Base-by-base conservation (phyloP, 495 filamentous ascomycete species). In the Melanomma pulvis-pyrius region DNA sequence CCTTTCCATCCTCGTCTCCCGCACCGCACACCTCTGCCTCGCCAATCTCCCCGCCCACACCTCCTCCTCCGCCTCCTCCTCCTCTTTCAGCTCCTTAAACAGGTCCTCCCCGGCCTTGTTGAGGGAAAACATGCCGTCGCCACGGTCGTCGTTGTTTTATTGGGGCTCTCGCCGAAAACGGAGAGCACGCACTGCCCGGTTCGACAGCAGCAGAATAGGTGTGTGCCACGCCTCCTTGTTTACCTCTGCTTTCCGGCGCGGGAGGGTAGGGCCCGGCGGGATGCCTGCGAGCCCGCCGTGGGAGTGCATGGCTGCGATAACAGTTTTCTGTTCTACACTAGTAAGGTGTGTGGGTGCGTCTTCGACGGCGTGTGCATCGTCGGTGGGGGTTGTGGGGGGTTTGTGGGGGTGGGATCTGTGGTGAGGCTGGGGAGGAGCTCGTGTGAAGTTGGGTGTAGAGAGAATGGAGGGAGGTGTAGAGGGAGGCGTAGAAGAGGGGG, bases 81-180 rank as follows among this genome's bases (percentile, higher is more conserved):
- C 59, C 0, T 54, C 48, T 0, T 60, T 29, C 15, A 75, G 58
- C 34, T 74, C 69, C 13, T 64, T 67, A 48, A 68, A 76, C 1
- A 75, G 48, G 0, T 65, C 0, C 8, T 41, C 52, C 19, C 54
- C 60, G 1, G 67, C 65, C 9, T 67, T 47, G 12, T 34, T 24
- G 29, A 66, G 55, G 34, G 50, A 63, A 19, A 59, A 59, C 1
- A 17, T 49, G 3, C 62, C 62, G 47, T 61, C 47, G 24, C 52
- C 76, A 68, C 39, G 66, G 36, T 29, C 26, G 54, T 12, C 66
- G 67, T 47, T 68, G 66, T 9, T 68, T 47, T 68, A 64, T 9
- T 68, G 59, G 19, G 69, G 47, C 4, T 77, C 29, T 77, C 75
- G 24, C 74, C 73, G 28, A 59, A 59, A 5, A 32, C 55, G 17